Percentiles rank a stretch among this genome's conserved stretches.
These are phyloP conservation scores for Hygrophorus pudorinus DNA, from an alignment of 768 basidiomycete species.

Conservation along the genomic window DNA sequence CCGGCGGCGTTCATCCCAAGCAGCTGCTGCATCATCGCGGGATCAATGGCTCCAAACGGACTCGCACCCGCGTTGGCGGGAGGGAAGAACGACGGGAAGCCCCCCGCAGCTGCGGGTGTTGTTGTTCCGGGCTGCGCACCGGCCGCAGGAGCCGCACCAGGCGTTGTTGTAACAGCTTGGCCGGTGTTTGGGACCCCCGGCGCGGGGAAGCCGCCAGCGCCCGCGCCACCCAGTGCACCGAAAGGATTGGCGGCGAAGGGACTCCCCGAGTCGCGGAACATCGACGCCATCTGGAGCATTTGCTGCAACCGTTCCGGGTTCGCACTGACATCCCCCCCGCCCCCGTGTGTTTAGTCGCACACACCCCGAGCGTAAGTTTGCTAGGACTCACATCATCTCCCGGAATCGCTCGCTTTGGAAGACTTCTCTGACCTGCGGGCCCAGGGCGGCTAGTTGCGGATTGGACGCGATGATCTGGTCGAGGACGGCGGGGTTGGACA, in stretches of 20 bases:
- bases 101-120: conserved; percentile 11
- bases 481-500: conserved; percentile 82
- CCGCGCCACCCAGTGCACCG: conserved; percentile 14
- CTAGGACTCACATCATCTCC: conserved; percentile 66
- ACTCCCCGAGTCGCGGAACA: conserved; percentile 35
- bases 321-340: no score
- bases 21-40: conserved; percentile 36
- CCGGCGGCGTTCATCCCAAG: conserved; percentile 19
- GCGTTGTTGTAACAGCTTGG: conserved; percentile 11
- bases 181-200: conserved; percentile 43
- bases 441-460: conserved; percentile 69
- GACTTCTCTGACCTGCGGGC: conserved; percentile 68
- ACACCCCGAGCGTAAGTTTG: no score
- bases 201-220: conserved; percentile 40
- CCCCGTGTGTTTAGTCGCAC: no score
- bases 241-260: conserved; percentile 13
- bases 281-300: conserved; percentile 66
- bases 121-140: conserved; percentile 15
- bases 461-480: conserved; percentile 80
- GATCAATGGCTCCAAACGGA: conserved; percentile 14
- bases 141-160: conserved; percentile 9
- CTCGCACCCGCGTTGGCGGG: conserved; percentile 16
- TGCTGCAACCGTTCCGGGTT: conserved; percentile 69
- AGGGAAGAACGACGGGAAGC: conserved; percentile 4
- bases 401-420: conserved; percentile 72